A percentile compares a stretch with the other conserved stretches of the same genome.
phyloP scores from a whole-genome alignment of 2,329 filamentous ascomycete genomes.

The Chaetomium olivaceum region DNA sequence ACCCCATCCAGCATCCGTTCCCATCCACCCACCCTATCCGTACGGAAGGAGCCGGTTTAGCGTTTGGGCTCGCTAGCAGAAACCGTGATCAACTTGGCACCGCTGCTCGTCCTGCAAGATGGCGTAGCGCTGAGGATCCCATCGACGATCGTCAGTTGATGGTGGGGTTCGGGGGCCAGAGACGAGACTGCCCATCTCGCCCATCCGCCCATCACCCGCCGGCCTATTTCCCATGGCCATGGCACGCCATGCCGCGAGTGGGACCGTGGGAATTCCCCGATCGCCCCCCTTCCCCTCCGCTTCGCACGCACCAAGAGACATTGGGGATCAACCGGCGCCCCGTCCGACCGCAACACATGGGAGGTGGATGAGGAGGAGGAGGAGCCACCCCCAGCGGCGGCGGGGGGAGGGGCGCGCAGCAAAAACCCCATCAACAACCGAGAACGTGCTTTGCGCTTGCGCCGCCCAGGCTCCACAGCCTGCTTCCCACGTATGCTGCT shows the following conservation, averaged over 20 bases:
- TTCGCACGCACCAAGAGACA: no score
- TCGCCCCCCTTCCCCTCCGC: not conserved
- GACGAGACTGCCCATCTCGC: not conserved
- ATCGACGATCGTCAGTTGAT: slow-evolving; percentile 1
- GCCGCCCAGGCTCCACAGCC: slow-evolving; percentile 6
- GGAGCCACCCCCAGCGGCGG: not conserved
- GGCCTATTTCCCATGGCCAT: not conserved
- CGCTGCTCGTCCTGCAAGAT: slow-evolving; percentile 2
- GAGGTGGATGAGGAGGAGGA: not conserved
- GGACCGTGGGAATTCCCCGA: slow-evolving; percentile 1
- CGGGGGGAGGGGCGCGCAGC: no score
- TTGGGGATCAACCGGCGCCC: not conserved
- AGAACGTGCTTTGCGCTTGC: not conserved
- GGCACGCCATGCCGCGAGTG: not conserved
- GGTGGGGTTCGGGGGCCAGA: not conserved
- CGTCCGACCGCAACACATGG: not conserved
- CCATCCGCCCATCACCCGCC: not conserved
- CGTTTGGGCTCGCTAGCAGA: not conserved
- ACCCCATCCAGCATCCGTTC: not conserved
- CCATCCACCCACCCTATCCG: not conserved
- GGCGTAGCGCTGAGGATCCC: slow-evolving; percentile 1
- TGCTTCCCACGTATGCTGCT: not conserved
- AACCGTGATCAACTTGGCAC: not conserved
- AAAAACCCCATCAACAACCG: not conserved
- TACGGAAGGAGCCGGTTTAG: not conserved